Evolutionary conservation across 75 land plant species (phyloP).

Genomic region (Picea sitchensis): DNA sequence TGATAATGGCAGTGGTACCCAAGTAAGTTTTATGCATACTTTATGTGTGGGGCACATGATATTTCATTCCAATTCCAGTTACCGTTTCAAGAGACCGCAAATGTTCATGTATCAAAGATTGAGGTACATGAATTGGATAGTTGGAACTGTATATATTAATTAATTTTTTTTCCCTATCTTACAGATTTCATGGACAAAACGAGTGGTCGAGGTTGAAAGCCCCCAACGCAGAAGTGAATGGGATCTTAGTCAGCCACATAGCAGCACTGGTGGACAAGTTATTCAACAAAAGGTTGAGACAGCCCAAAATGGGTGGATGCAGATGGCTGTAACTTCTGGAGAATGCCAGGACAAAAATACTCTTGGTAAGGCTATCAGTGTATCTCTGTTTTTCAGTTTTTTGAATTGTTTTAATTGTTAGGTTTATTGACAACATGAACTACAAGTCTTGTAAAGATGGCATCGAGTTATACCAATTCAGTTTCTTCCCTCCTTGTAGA

Average conservation of each 20-base stretch:
- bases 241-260: conserved; percentile 29
- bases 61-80: neutral
- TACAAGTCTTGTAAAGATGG: neutral
- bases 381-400: neutral
- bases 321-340: conserved; percentile 8
- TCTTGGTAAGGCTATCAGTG: conserved; percentile 20
- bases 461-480: neutral
- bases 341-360: conserved; percentile 16
- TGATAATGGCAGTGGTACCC: conserved; percentile 93
- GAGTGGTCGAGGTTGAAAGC: conserved; percentile 61
- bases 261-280: conserved; percentile 60
- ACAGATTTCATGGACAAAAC: conserved; percentile 84
- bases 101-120: neutral
- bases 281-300: conserved; percentile 36
- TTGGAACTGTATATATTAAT: neutral
- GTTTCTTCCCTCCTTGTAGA: conserved; percentile 9
- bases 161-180: neutral
- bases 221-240: conserved; percentile 28
- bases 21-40: conserved; percentile 40
- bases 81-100: neutral
- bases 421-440: neutral
- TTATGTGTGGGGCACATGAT: neutral
- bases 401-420: neutral
- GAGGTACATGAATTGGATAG: neutral
- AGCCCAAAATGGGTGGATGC: conserved; percentile 20